phyloP scores from a whole-genome alignment of 345 rosid genomes.

The Hevea brasiliensis region DNA sequence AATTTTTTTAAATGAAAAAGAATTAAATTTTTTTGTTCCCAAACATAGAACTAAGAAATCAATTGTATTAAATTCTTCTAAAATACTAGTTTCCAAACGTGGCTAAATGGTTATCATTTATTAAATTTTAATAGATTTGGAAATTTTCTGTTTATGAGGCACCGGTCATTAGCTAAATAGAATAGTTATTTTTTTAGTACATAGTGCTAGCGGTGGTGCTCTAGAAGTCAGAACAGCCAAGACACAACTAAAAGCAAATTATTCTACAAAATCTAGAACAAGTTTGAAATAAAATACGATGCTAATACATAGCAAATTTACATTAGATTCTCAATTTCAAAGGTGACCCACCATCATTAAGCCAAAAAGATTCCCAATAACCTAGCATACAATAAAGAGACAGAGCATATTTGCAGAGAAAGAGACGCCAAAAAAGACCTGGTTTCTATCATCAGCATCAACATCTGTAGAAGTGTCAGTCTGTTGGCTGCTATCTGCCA shows the following conservation, averaged over 20 bases:
- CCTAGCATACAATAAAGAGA: slow-evolving; percentile 17
- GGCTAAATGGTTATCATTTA: no score
- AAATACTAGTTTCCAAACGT: no score
- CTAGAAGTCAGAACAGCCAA: not conserved
- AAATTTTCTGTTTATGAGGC: not conserved
- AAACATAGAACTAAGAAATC: no score
- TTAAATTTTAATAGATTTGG: not conserved
- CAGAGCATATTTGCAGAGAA: not conserved
- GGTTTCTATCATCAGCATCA: slow-evolving; percentile 79
- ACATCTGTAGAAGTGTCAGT: slow-evolving; percentile 95
- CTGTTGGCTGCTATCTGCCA: slow-evolving; percentile 85
- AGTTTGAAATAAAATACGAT: not conserved
- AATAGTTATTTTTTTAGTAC: not conserved
- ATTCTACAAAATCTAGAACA: slow-evolving; percentile 11
- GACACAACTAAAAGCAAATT: slow-evolving; percentile 9
- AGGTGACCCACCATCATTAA: slow-evolving; percentile 37
- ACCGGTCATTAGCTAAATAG: not conserved
- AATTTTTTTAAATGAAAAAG: no score
- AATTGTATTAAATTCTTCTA: no score
- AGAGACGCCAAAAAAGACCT: slow-evolving; percentile 39
- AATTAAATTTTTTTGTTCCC: no score
- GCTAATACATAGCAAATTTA: slow-evolving; percentile 5
- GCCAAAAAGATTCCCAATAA: slow-evolving; percentile 21
- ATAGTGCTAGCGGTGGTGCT: not conserved
- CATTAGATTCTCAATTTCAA: slow-evolving; percentile 27